Evolutionary conservation across 192 early-diverging fungal genomes (phyloP).

Genomic region (Funneliformis mosseae): DNA sequence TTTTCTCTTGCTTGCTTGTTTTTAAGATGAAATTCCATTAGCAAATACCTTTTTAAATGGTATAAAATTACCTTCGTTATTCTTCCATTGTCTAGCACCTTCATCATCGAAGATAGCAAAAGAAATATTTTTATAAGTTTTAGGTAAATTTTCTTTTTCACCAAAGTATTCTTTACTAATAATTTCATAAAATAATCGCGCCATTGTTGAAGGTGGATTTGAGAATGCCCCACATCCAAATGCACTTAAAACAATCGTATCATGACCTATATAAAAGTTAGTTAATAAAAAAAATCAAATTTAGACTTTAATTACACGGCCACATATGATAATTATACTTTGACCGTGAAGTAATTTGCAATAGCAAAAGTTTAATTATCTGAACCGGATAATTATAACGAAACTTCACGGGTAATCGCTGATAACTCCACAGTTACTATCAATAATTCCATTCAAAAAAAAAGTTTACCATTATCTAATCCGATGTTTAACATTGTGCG

Average conservation of each 20-base stretch:
- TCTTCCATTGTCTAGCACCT: neutral
- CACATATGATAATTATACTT: too few species aligned
- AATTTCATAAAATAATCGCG: conserved; percentile 47
- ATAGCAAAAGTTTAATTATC: too few species aligned
- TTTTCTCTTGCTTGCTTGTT: too few species aligned
- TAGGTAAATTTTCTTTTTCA: conserved; percentile 25
- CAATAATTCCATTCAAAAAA: too few species aligned
- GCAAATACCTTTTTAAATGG: conserved; percentile 22
- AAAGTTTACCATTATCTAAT: conserved; percentile 50
- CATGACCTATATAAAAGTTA: conserved; percentile 40
- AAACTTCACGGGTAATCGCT: too few species aligned
- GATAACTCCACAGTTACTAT: too few species aligned
- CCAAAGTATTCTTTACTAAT: conserved; percentile 45
- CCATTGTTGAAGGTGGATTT: conserved; percentile 44
- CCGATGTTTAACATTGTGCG: conserved; percentile 48
- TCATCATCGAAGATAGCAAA: conserved; percentile 24
- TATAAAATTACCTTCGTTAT: conserved; percentile 16
- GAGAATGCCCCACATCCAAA: conserved; percentile 48
- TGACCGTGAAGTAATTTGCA: too few species aligned
- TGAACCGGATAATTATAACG: too few species aligned
- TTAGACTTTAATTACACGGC: too few species aligned
- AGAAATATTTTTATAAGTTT: conserved; percentile 20
- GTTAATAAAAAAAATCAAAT: neutral
- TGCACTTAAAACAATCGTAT: conserved; percentile 47
- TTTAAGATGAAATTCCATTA: neutral